phyloP scores from a whole-genome alignment of 495 filamentous ascomycete genomes.

The Podospora tetraspora region DNA sequence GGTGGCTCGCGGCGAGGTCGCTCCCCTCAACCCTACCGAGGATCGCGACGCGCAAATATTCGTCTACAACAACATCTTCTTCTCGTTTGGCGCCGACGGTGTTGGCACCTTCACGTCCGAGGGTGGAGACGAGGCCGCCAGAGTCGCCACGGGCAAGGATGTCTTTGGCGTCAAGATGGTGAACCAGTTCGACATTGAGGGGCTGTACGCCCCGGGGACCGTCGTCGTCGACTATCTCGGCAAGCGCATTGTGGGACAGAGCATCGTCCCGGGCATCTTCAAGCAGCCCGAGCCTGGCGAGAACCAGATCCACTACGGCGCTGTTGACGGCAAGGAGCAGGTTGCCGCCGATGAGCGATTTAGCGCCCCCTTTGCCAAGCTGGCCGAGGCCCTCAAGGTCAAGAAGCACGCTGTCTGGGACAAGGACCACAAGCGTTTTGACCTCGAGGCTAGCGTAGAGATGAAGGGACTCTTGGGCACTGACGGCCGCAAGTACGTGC shows the following conservation, averaged over 20 bases:
- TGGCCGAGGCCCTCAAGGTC: slow-evolving; percentile 77
- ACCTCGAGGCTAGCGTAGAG: slow-evolving; percentile 93
- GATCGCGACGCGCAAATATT: slow-evolving; percentile 92
- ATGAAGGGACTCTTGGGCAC: slow-evolving; percentile 98
- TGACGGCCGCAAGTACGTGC: slow-evolving; percentile 92
- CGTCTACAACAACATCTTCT: slow-evolving; percentile 99
- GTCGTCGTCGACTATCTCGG: slow-evolving; percentile 96
- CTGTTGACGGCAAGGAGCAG: slow-evolving; percentile 94
- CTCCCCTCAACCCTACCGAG: slow-evolving; percentile 96
- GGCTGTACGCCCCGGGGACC: slow-evolving; percentile 90
- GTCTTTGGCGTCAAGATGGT: slow-evolving; percentile 88
- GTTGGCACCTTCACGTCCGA: slow-evolving; percentile 95
- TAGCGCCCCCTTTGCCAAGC: slow-evolving; percentile 75
- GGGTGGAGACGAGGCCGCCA: slow-evolving; percentile 93
- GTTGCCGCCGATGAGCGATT: slow-evolving; percentile 87
- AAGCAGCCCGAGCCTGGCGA: slow-evolving; percentile 95
- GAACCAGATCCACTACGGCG: slow-evolving; percentile 98
- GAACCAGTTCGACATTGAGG: slow-evolving; percentile 93
- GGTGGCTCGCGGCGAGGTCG: slow-evolving; percentile 87
- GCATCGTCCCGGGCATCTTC: slow-evolving; percentile 98
- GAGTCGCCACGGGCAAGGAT: slow-evolving; percentile 95
- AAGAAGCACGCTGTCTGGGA: slow-evolving; percentile 99
- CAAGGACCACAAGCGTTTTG: slow-evolving; percentile 83
- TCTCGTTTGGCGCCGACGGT: slow-evolving; percentile 95
- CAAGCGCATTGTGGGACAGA: slow-evolving; percentile 95